Percentiles rank a stretch among this genome's conserved stretches.
These are phyloP conservation scores for Meredithiella fracta DNA, from an alignment of 2,329 filamentous ascomycete genomes.

Conservation along the genomic window DNA sequence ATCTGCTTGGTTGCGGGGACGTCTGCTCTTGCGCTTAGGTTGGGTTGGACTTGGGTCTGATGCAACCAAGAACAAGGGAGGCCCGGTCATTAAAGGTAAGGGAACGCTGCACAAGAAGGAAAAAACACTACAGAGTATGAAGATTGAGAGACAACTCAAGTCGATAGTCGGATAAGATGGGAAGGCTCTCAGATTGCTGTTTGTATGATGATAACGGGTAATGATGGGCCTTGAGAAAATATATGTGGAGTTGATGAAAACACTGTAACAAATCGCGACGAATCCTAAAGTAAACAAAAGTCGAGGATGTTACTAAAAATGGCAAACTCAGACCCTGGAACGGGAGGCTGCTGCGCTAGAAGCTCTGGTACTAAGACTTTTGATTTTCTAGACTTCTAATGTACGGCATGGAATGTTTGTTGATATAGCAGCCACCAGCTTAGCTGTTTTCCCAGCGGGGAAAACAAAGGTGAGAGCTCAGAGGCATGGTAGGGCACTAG, in stretches of 20 bases:
- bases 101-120: background rate
- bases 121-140: background rate
- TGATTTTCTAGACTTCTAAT: background rate
- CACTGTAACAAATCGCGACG: background rate
- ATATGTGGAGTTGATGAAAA: background rate
- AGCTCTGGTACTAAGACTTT: background rate
- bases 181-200: background rate
- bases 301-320: too few relatives aligned
- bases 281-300: slow-evolving; percentile 2
- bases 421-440: slow-evolving; percentile 6
- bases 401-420: slow-evolving; percentile 8
- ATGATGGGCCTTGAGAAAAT: background rate
- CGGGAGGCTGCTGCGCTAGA: slow-evolving; percentile 1
- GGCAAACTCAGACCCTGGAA: background rate
- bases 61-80: slow-evolving; percentile 2
- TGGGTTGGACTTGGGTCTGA: background rate
- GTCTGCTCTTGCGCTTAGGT: background rate
- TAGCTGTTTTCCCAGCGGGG: slow-evolving; percentile 3
- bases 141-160: background rate
- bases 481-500: slow-evolving; percentile 7
- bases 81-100: background rate
- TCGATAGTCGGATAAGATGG: background rate
- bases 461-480: slow-evolving; percentile 10
- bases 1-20: background rate
- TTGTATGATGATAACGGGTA: background rate